Evolutionary conservation across 2,329 filamentous ascomycete genomes (phyloP).

Genomic region (Neurospora sp.): DNA sequence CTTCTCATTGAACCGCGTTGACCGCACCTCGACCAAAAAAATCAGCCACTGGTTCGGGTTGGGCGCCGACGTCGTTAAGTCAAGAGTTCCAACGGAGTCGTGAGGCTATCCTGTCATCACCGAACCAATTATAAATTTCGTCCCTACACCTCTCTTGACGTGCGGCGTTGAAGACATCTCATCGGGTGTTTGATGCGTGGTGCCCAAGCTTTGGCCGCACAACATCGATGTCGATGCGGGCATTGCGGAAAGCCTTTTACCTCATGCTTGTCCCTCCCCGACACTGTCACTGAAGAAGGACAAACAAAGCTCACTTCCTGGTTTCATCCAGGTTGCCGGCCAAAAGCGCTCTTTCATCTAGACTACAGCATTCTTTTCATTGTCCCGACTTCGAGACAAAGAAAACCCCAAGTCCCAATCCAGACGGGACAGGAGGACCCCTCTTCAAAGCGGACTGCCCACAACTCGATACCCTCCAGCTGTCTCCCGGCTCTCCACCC

Average conservation of each 20-base stretch:
- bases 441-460: not conserved
- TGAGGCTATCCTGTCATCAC: not conserved
- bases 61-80: not conserved
- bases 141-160: not conserved
- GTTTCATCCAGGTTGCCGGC: not conserved
- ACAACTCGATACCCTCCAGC: not conserved
- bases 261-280: not conserved
- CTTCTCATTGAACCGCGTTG: not conserved
- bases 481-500: not conserved
- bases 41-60: not conserved
- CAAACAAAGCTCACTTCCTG: not conserved
- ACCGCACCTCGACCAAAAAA: not conserved
- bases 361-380: not conserved
- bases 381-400: not conserved
- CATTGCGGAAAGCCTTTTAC: not conserved
- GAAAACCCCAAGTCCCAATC: not conserved
- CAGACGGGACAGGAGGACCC: not conserved
- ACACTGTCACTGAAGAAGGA: not conserved
- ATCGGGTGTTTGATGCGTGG: not conserved
- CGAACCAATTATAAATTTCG: not conserved
- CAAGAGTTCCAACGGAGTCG: not conserved
- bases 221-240: not conserved
- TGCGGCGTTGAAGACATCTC: not conserved
- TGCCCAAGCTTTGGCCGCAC: not conserved
- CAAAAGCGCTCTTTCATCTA: not conserved